Evolutionary conservation across 345 rosid genomes (phyloP).

Genomic region (Populus ilicifolia): DNA sequence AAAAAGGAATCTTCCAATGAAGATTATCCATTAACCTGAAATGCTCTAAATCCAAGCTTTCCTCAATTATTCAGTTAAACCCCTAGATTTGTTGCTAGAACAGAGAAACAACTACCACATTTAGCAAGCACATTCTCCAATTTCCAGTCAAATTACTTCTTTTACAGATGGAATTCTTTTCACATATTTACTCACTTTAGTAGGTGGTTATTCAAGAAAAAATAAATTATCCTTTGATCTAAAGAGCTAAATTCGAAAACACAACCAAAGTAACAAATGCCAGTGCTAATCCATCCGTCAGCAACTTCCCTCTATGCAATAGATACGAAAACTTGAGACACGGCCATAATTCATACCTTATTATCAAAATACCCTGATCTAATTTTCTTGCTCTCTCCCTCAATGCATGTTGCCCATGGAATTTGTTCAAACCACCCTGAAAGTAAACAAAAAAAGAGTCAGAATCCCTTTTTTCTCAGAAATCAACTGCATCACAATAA

Average conservation of each 20-base stretch:
- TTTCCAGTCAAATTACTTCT: neutral
- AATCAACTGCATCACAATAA: neutral
- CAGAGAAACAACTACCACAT: neutral
- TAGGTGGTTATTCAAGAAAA: no score
- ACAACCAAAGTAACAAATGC: no score
- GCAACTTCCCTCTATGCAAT: neutral
- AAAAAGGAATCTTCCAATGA: neutral
- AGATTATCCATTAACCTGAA: neutral
- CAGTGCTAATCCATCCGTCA: neutral
- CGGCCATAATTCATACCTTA: slow-evolving; percentile 44
- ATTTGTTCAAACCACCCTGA: slow-evolving; percentile 90
- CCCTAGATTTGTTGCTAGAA: neutral
- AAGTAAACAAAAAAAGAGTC: slow-evolving; percentile 5
- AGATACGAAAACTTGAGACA: neutral
- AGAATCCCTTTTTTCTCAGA: slow-evolving; percentile 15
- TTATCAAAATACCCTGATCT: slow-evolving; percentile 88
- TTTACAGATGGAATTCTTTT: neutral
- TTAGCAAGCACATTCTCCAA: neutral
- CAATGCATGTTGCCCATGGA: slow-evolving; percentile 93
- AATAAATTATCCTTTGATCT: no score
- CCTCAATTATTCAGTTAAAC: neutral
- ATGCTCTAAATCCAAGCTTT: neutral
- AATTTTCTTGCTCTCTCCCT: slow-evolving; percentile 89
- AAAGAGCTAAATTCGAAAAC: no score
- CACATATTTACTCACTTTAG: no score